Percentiles rank a stretch among this genome's conserved stretches.
Conservation (phyloP, 2,329 filamentous ascomycete species). For the Botrytis fragariae region DNA sequence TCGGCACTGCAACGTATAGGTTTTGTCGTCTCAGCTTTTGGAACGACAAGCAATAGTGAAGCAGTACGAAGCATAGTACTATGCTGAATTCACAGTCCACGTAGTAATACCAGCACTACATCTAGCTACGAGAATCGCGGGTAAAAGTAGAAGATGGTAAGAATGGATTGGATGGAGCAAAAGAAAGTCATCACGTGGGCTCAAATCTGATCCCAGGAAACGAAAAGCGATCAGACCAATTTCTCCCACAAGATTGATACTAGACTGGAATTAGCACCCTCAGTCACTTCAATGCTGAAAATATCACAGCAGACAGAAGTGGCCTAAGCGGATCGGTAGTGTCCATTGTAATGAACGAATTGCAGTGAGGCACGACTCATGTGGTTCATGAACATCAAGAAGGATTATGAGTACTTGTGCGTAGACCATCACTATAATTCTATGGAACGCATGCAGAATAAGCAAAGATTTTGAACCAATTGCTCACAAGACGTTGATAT, state of each 20-base stretch:
- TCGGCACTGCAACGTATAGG: not conserved
- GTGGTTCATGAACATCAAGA: not conserved
- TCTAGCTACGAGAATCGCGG: not conserved
- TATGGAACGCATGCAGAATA: not conserved
- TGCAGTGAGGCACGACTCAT: rapidly evolving
- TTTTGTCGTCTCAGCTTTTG: not conserved
- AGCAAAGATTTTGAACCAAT: not conserved
- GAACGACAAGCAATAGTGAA: rapidly evolving
- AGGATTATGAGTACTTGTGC: rapidly evolving
- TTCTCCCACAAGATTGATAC: not conserved
- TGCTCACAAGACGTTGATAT: not conserved
- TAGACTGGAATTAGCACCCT: not conserved
- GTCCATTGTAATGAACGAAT: rapidly evolving
- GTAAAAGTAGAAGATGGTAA: not conserved
- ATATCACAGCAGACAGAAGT: not conserved
- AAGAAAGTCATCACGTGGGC: too few species aligned
- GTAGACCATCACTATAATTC: not conserved
- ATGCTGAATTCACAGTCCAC: not conserved
- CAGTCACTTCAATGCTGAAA: not conserved
- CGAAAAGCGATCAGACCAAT: not conserved
- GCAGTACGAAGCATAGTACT: not conserved
- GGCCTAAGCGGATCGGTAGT: rapidly evolving
- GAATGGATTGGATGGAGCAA: not conserved
- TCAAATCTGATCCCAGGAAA: not conserved
- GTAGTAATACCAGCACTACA: not conserved